Evolutionary conservation across 2,329 filamentous ascomycete genomes (phyloP), one percentile per base, ranked within the genome.

Genomic region (Didymella pomorum): DNA sequence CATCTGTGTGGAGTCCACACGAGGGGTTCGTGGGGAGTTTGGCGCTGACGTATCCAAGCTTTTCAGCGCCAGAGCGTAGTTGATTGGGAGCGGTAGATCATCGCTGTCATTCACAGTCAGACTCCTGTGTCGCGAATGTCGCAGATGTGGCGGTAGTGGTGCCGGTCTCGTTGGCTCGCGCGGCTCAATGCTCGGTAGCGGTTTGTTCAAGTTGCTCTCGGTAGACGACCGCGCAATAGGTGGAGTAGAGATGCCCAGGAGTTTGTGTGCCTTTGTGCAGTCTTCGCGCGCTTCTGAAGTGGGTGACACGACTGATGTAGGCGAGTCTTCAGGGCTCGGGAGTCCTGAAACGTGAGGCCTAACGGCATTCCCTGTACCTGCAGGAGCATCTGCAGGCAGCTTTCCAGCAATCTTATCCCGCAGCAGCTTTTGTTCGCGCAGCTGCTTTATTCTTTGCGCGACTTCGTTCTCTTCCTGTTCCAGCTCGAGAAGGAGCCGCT

Each of bases 361-460:
- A 44, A 69, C 68, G 49, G 78, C 73, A 50, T 71, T 74, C 71
- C 79, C 76, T 39, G 41, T 20, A 26, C 12, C 7, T 70, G 81
- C 70, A 66, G 82, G 79, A 8, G 58, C 57, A 31, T 63, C 61
- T 46, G 71, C 67, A 50, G 73, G 71, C 58, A 70, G 58, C 58
- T 71, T 71, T 37, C 71, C 70, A 37, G 74, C 71, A 61, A 74
- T 67, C 63, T 77, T 79, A 44, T 86, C 81, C 59, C 84, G 80
- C 66, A 81, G 79, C 71, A 84, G 79, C 63, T 86, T 84, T 61
- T 84, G 83, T 64, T 84, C 81, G 67, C 83, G 83, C 29, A 88
- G 71, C 65, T 88, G 80, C 66, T 82, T 80, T 49, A 88, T 88
- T 42, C 83, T 78, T 54, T 82, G 82, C 33, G 82, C 84, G 7